A percentile compares a stretch with the other conserved stretches of the same genome.
These are phyloP conservation scores for Lyophyllum atratum DNA, from an alignment of 768 basidiomycete genomes.

Conservation along the genomic window DNA sequence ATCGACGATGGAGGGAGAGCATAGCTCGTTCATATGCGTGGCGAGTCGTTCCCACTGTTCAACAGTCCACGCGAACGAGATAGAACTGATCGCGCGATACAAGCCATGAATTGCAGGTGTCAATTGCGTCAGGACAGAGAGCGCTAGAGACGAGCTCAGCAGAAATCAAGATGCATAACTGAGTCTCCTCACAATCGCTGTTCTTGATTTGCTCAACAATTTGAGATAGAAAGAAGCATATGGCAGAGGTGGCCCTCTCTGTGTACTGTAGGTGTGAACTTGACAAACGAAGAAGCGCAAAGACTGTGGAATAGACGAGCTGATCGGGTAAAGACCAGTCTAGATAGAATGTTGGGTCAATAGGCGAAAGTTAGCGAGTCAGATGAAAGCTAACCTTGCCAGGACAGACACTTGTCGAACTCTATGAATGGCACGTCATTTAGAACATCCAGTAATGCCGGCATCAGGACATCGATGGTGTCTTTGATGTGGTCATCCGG, in stretches of 20 bases:
- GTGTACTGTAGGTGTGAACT: constrained; percentile 51
- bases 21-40: constrained; percentile 55
- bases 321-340: constrained; percentile 90
- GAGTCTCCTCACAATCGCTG: constrained; percentile 48
- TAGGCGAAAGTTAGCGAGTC: background rate
- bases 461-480: constrained; percentile 55
- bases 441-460: constrained; percentile 66
- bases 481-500: constrained; percentile 51
- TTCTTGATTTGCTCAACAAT: constrained; percentile 57
- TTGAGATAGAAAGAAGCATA: constrained; percentile 59
- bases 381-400: constrained; percentile 59
- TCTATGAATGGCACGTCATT: constrained; percentile 73
- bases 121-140: constrained; percentile 72
- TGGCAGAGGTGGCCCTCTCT: constrained; percentile 53
- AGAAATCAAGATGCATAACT: background rate
- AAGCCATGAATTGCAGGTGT: constrained; percentile 85
- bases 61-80: constrained; percentile 72
- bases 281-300: constrained; percentile 71
- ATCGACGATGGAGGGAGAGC: constrained; percentile 67
- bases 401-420: constrained; percentile 77
- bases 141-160: constrained; percentile 44
- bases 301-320: constrained; percentile 76
- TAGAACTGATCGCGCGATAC: constrained; percentile 83
- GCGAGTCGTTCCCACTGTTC: constrained; percentile 65
- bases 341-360: constrained; percentile 25